Evolutionary conservation across 345 rosid species (phyloP), one percentile per base, ranked within the genome.

Genomic region (Brassica cretica): DNA sequence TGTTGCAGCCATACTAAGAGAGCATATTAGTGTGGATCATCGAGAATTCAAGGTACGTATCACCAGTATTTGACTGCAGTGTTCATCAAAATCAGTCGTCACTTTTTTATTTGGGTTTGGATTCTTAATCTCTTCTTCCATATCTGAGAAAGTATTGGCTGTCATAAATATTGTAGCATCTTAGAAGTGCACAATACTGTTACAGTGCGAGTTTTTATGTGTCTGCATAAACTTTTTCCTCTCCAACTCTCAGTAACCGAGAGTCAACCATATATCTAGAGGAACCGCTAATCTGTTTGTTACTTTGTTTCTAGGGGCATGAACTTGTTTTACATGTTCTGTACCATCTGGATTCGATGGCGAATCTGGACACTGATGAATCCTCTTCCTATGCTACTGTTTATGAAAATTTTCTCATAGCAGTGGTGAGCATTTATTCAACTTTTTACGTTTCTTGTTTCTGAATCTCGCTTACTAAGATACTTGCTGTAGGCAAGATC

Each of bases 291-390:
- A 66, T 75, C 76, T 76, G 12, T 78, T 55, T 63, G 32, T 44
- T 46, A 35, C 74, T 77, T 65, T 79, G 15, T 63, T 61, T 56
- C 70, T 89, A 95, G 99, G 99, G 98, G 68, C 98, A 91, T 71
- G 97, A 95, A 74, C 92, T 93, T 80, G 96, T 90, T 16, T 71
- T 93, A 86, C 86, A 95, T 76, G 81, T 89, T 72, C 87, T 95
- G 63, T 92, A 92, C 83, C 93, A 93, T 83, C 89, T 90, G 18
- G 86, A 91, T 74, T 89, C 93, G 49, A 86, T 89, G 64, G 81
- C 81, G 68, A 80, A 71, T 60, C 49, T 76, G 68, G 87, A 71
- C 85, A 79, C 86, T 32, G 86, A 58, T 86, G 88, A 78, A 72
- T 86, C 73, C 63, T 76, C 88, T 51, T 71, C 90, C 37, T 78